These are phyloP conservation scores for Epichloe bromicola DNA, from an alignment of 2,329 filamentous ascomycete species.

Conservation along the genomic window DNA sequence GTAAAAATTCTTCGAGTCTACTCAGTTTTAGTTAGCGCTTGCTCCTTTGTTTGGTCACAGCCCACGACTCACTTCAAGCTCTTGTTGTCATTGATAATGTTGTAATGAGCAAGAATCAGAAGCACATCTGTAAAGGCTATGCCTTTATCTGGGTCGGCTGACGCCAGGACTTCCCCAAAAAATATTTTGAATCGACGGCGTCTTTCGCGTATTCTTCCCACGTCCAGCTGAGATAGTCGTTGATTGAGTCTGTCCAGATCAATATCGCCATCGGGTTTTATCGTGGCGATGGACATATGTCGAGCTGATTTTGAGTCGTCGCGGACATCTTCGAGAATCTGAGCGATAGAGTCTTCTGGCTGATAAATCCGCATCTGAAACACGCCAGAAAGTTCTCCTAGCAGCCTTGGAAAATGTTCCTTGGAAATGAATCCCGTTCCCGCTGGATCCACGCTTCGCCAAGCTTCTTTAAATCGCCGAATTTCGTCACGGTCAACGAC, in stretches of 20 bases:
- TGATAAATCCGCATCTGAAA: constrained; percentile 98
- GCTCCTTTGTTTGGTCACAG: neutral
- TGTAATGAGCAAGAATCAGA: constrained; percentile 96
- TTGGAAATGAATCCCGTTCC: constrained; percentile 87
- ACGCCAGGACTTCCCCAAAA: constrained; percentile 91
- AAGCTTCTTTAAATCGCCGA: constrained; percentile 93
- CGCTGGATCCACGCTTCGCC: constrained; percentile 87
- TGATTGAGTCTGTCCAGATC: constrained; percentile 65
- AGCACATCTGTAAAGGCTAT: constrained; percentile 86
- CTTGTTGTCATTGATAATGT: constrained; percentile 96
- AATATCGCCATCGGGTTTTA: constrained; percentile 43
- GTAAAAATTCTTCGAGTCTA: constrained; percentile 85
- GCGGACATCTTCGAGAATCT: constrained; percentile 74
- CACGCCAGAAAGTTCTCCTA: constrained; percentile 85
- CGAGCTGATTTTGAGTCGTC: constrained; percentile 38
- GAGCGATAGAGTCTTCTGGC: constrained; percentile 73
- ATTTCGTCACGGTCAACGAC: constrained; percentile 89
- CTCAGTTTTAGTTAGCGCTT: neutral
- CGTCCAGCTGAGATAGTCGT: constrained; percentile 60
- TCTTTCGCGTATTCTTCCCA: constrained; percentile 59
- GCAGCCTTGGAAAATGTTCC: constrained; percentile 73
- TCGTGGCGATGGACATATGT: constrained; percentile 41
- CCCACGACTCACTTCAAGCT: constrained; percentile 55
- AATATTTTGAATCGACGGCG: constrained; percentile 82
- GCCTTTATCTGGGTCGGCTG: constrained; percentile 75